Evolutionary conservation across 352 stramenopile genomes (phyloP).

Genomic region (Pythium brassicae): DNA sequence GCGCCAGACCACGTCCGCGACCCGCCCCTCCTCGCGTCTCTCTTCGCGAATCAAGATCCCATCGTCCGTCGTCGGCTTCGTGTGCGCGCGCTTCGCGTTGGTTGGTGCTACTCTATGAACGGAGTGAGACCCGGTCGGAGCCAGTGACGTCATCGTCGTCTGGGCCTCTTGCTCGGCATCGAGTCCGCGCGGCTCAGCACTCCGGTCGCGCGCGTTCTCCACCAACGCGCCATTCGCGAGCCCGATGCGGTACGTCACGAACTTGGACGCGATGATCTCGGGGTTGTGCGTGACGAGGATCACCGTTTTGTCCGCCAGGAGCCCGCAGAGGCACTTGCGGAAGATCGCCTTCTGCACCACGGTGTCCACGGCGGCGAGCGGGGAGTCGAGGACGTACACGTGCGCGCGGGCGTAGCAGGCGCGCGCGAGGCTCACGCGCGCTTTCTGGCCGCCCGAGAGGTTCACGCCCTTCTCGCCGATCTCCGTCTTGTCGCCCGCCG

Average conservation of each 20-base stretch:
- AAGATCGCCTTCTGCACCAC: slow-evolving; percentile 92
- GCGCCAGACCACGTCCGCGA: slow-evolving; percentile 7
- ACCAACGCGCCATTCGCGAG: slow-evolving; percentile 20
- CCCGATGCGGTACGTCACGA: slow-evolving; percentile 21
- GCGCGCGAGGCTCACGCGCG: slow-evolving; percentile 58
- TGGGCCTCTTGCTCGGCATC: neutral
- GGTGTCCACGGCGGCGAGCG: slow-evolving; percentile 89
- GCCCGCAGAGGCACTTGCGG: slow-evolving; percentile 20
- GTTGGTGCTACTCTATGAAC: too few relatives aligned
- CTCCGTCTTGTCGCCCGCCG: slow-evolving; percentile 86
- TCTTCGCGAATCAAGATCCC: slow-evolving; percentile 7
- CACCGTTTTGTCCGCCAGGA: slow-evolving; percentile 49
- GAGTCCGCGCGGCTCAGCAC: neutral
- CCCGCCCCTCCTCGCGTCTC: slow-evolving; percentile 6
- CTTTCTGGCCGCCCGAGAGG: slow-evolving; percentile 92
- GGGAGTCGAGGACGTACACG: slow-evolving; percentile 89
- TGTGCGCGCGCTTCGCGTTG: too few relatives aligned
- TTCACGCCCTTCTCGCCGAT: slow-evolving; percentile 96
- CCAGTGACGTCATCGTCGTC: too few relatives aligned
- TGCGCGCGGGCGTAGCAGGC: slow-evolving; percentile 54
- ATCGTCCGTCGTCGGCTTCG: neutral
- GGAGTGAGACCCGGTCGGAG: too few relatives aligned
- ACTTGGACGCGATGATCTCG: slow-evolving; percentile 41
- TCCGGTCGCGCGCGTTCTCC: slow-evolving; percentile 1
- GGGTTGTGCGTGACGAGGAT: slow-evolving; percentile 90